Evolutionary conservation across 345 rosid genomes (phyloP).

Genomic region (Chamaenerion angustifolium): DNA sequence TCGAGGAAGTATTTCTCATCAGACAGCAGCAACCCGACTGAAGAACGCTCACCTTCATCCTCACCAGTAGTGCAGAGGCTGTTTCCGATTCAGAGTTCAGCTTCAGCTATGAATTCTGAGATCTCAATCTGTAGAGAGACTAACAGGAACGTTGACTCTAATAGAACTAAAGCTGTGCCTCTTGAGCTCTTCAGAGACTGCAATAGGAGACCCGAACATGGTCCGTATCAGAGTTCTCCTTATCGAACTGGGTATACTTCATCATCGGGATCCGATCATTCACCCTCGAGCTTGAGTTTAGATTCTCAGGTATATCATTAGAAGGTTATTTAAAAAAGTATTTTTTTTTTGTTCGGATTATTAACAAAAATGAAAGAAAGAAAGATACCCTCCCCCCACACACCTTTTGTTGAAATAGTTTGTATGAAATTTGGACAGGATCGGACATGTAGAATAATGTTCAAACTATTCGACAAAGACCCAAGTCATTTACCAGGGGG

Average conservation of each 20-base stretch:
- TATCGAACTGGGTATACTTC: constrained; percentile 60
- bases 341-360: no score
- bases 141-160: constrained; percentile 26
- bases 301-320: constrained; percentile 56
- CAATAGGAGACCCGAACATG: constrained; percentile 26
- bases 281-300: constrained; percentile 64
- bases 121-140: constrained; percentile 22
- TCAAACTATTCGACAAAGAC: constrained; percentile 65
- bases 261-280: constrained; percentile 85
- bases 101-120: constrained; percentile 40
- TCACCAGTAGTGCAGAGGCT: constrained; percentile 62
- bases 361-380: no score
- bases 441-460: constrained; percentile 55
- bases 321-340: no score
- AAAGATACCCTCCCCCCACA: no score
- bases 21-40: constrained; percentile 73
- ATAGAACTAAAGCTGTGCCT: constrained; percentile 27
- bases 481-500: constrained; percentile 73
- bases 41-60: constrained; percentile 64
- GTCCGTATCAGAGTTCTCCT: constrained; percentile 35
- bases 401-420: not conserved
- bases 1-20: constrained; percentile 81
- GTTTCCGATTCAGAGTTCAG: constrained; percentile 59
- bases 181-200: constrained; percentile 63
- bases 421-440: constrained; percentile 27